phyloP scores from a whole-genome alignment of 148 eudicot species.

The Fagopyrum esculentum region DNA sequence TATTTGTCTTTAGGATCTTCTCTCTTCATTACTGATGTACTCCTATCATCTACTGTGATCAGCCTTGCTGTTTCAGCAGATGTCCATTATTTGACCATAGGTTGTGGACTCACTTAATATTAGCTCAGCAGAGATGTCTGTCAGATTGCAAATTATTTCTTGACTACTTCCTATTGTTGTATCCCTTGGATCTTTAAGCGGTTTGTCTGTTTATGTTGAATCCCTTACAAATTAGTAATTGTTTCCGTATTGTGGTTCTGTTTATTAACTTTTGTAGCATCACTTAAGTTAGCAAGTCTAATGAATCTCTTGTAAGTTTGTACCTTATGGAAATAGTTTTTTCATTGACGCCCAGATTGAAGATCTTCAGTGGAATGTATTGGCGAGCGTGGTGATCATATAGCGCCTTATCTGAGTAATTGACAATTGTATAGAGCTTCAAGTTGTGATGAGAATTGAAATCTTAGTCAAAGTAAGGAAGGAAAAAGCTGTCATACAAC shows the following conservation, averaged over 20 bases:
- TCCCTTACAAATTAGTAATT: not conserved
- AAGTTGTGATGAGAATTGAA: conserved; percentile 25
- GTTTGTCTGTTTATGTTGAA: not conserved
- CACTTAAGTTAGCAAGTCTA: not conserved
- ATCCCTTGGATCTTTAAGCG: not conserved
- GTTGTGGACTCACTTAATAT: not conserved
- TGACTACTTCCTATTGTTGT: not conserved
- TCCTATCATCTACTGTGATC: not conserved
- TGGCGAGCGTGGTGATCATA: conserved; percentile 62
- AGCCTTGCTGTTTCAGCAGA: not conserved
- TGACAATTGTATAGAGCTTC: conserved; percentile 20
- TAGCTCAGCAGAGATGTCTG: not conserved
- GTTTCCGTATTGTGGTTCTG: not conserved
- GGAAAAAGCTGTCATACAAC: conserved; percentile 18
- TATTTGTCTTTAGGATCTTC: not conserved
- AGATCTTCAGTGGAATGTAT: conserved; percentile 69
- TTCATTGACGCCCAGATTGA: conserved; percentile 51
- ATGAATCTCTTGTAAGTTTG: not conserved
- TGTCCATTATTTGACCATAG: not conserved
- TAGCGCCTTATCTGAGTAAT: conserved; percentile 51
- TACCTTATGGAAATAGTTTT: not conserved
- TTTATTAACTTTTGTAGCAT: not conserved
- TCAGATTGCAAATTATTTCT: not conserved
- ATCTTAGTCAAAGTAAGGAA: conserved; percentile 26
- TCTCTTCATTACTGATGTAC: not conserved